Evolutionary conservation across 805 yeast species (phyloP).

Genomic region (Candida morakotiae): DNA sequence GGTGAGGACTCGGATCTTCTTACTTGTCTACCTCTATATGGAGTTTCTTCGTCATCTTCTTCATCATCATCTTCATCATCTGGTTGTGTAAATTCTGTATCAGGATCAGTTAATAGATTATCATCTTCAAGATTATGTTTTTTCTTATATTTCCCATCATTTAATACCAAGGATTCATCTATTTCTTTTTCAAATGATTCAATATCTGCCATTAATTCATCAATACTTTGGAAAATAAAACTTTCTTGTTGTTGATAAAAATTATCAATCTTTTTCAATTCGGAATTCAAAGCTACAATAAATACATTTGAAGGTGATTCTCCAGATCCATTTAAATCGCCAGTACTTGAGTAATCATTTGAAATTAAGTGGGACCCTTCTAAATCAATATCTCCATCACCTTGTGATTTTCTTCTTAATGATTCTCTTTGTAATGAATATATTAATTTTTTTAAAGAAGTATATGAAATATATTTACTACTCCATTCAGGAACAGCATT

Average conservation of each 20-base stretch:
- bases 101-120: slow-evolving; percentile 27
- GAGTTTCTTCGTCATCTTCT: slow-evolving; percentile 28
- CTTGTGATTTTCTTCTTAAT: slow-evolving; percentile 14
- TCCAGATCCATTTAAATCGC: slow-evolving; percentile 23
- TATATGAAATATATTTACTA: slow-evolving; percentile 84
- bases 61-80: slow-evolving; percentile 23
- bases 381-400: slow-evolving; percentile 13
- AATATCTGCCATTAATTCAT: slow-evolving; percentile 57
- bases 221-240: slow-evolving; percentile 49
- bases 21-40: slow-evolving; percentile 20
- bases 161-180: slow-evolving; percentile 11
- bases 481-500: slow-evolving; percentile 99
- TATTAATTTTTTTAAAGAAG: slow-evolving; percentile 78
- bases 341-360: slow-evolving; percentile 8
- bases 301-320: slow-evolving; percentile 57
- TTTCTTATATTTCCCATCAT: slow-evolving; percentile 6
- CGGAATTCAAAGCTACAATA: slow-evolving; percentile 68
- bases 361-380: slow-evolving; percentile 9
- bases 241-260: slow-evolving; percentile 70
- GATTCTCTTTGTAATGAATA: slow-evolving; percentile 75
- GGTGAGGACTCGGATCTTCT: slow-evolving; percentile 10
- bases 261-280: slow-evolving; percentile 67
- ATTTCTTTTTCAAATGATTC: slow-evolving; percentile 51
- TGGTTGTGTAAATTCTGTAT: slow-evolving; percentile 30
- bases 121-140: slow-evolving; percentile 16